A percentile compares a stretch with the other conserved stretches of the same genome.
Evolutionary conservation across 1,139 yeast genomes (phyloP).

Genomic region (Blastobotrys malaysiensis): DNA sequence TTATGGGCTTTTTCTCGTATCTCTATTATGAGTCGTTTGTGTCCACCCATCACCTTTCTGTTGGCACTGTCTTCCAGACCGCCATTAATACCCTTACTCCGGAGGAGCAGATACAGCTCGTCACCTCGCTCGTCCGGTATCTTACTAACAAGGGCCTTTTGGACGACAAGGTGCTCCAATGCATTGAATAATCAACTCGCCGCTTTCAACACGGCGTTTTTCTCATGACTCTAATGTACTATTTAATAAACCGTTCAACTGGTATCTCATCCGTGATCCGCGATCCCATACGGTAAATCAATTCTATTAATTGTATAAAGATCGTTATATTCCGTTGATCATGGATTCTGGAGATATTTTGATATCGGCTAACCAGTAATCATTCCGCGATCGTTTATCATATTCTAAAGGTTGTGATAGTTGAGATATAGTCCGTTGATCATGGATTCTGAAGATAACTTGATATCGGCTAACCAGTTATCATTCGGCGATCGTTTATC

Average conservation of each 20-base stretch:
- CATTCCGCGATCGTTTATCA: too few species aligned
- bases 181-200: constrained; percentile 17
- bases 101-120: constrained; percentile 60
- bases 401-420: too few species aligned
- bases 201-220: neutral
- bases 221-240: constrained; percentile 1
- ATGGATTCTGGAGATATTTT: too few species aligned
- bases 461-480: too few species aligned
- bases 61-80: constrained; percentile 68
- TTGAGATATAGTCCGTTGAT: too few species aligned
- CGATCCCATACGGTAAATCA: too few species aligned
- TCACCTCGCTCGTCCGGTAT: constrained; percentile 57
- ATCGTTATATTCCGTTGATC: too few species aligned
- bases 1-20: constrained; percentile 95
- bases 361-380: too few species aligned
- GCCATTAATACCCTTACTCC: constrained; percentile 67
- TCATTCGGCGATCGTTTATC: too few species aligned
- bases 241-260: neutral
- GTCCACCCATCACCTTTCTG: constrained; percentile 56
- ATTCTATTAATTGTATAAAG: too few species aligned
- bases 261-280: too few species aligned
- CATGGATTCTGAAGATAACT: too few species aligned
- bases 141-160: constrained; percentile 53
- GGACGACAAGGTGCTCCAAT: constrained; percentile 31
- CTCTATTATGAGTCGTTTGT: constrained; percentile 89